Percentiles rank a stretch among this genome's conserved stretches.
phyloP scores from a whole-genome alignment of 148 eudicot species.

The Euryodendron excelsum region DNA sequence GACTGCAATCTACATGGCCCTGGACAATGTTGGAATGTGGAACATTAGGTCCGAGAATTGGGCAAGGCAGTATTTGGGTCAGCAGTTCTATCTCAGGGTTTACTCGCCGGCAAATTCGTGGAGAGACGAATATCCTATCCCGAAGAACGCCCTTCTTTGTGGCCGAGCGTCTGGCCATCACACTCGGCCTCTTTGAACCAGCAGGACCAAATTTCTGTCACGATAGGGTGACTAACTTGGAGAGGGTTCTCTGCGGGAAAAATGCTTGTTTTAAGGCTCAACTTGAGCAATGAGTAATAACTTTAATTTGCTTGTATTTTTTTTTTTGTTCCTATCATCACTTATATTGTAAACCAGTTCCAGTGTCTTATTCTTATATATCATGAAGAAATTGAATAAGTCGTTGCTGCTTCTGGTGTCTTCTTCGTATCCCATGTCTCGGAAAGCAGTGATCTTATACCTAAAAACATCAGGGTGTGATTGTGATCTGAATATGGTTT shows the following conservation, averaged over 20 bases:
- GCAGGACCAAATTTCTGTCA: not conserved
- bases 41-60: slow-evolving; percentile 16
- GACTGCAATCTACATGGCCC: slow-evolving; percentile 15
- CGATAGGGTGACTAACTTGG: slow-evolving; percentile 6
- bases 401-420: not conserved
- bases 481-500: too few relatives aligned
- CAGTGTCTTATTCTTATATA: not conserved
- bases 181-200: not conserved
- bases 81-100: slow-evolving; percentile 13
- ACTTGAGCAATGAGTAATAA: not conserved
- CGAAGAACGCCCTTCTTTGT: slow-evolving; percentile 10
- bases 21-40: slow-evolving; percentile 18
- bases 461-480: too few relatives aligned
- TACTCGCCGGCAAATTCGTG: not conserved
- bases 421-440: too few relatives aligned
- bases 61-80: slow-evolving; percentile 14
- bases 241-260: not conserved
- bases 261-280: not conserved
- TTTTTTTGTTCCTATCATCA: not conserved
- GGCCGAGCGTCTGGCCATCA: slow-evolving; percentile 5
- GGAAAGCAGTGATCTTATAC: too few relatives aligned
- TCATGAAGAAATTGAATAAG: not conserved
- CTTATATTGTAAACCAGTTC: not conserved
- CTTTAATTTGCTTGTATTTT: not conserved
- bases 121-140: slow-evolving; percentile 10